Conservation (phyloP, 345 rosid species). For the Streptanthus diversifolius region DNA sequence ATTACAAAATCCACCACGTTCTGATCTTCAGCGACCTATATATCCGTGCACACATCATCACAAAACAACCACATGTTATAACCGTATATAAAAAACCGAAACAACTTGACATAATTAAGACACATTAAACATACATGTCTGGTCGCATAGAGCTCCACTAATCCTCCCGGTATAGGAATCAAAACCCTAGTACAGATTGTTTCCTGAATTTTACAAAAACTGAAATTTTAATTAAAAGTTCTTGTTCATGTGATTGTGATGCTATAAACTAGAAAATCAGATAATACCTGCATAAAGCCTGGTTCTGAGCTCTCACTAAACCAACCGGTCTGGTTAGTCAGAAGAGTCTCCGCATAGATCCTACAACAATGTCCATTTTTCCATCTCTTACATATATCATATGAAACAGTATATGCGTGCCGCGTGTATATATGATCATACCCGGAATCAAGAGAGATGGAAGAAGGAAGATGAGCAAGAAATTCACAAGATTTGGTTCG, state of each 20-base stretch:
- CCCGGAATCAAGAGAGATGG: slow-evolving; percentile 66
- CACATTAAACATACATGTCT: slow-evolving; percentile 51
- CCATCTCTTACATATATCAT: neutral
- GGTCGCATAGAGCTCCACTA: slow-evolving; percentile 68
- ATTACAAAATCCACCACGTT: slow-evolving; percentile 56
- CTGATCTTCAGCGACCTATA: slow-evolving; percentile 73
- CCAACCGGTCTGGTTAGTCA: slow-evolving; percentile 72
- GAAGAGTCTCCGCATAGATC: slow-evolving; percentile 60
- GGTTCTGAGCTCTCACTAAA: slow-evolving; percentile 50
- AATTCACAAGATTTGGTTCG: slow-evolving; percentile 64
- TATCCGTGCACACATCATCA: neutral
- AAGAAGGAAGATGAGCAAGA: slow-evolving; percentile 61
- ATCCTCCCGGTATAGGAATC: slow-evolving; percentile 75
- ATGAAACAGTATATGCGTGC: neutral
- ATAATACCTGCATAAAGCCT: slow-evolving; percentile 43
- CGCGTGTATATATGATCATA: slow-evolving; percentile 11
- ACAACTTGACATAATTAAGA: neutral
- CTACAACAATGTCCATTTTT: slow-evolving; percentile 34
- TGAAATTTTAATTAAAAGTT: neutral
- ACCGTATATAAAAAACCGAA: neutral
- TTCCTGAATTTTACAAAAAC: slow-evolving; percentile 45
- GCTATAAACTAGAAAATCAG: neutral
- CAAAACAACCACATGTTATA: neutral
- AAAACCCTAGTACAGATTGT: slow-evolving; percentile 70
- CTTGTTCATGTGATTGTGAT: neutral